These are phyloP conservation scores for Exophiala sideris DNA, from an alignment of 2,329 filamentous ascomycete genomes.

Conservation along the genomic window DNA sequence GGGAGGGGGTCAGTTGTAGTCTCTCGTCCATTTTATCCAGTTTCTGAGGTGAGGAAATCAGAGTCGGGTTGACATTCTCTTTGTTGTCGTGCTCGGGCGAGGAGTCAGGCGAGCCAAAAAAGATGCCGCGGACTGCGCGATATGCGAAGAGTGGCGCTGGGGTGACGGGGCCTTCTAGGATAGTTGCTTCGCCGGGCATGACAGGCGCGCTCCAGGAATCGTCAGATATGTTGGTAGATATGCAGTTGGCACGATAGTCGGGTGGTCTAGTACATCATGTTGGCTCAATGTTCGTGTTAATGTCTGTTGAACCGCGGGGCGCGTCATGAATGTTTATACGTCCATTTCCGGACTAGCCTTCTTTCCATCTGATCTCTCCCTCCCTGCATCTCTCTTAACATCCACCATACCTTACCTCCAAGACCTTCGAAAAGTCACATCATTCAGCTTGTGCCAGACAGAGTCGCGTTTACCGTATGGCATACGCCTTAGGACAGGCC, in stretches of 20 bases:
- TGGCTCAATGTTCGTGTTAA: too few relatives aligned
- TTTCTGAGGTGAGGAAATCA: constrained; percentile 7
- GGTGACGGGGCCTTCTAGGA: constrained; percentile 58
- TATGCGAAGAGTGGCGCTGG: constrained; percentile 65
- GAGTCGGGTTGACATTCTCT: constrained; percentile 12
- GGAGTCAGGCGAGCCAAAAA: constrained; percentile 62
- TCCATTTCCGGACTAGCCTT: too few relatives aligned
- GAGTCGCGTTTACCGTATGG: too few relatives aligned
- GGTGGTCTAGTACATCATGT: too few relatives aligned
- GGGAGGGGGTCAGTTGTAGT: constrained; percentile 26
- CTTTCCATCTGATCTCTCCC: too few relatives aligned
- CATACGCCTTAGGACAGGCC: neutral
- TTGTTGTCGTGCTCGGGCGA: constrained; percentile 35
- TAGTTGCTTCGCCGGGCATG: constrained; percentile 30
- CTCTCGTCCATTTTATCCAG: constrained; percentile 20
- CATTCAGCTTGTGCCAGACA: too few relatives aligned
- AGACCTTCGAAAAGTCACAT: too few relatives aligned
- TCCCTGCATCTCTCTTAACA: too few relatives aligned
- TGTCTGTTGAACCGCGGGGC: too few relatives aligned
- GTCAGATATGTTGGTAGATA: neutral
- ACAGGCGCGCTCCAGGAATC: neutral
- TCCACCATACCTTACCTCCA: too few relatives aligned
- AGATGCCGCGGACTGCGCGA: constrained; percentile 62
- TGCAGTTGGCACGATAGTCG: neutral
- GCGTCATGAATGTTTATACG: too few relatives aligned